Evolutionary conservation across 2,329 filamentous ascomycete genomes (phyloP).

Genomic region (Cladophialophora carrionii): DNA sequence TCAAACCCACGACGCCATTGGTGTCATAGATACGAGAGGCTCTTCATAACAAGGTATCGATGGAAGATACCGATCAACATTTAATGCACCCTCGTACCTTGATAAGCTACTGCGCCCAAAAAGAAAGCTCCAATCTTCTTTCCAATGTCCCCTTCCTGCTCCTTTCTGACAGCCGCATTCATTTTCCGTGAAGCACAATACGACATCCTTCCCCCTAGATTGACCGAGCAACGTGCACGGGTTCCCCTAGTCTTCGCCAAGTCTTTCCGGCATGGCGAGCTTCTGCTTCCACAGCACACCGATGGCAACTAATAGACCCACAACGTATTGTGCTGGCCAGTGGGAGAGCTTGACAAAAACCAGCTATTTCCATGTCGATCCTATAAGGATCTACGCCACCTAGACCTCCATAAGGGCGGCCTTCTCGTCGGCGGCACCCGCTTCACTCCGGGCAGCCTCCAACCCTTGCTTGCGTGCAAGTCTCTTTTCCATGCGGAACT

Average conservation of each 20-base stretch:
- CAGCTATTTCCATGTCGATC: neutral
- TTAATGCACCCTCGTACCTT: neutral
- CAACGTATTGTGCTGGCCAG: neutral
- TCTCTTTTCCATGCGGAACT: constrained; percentile 37
- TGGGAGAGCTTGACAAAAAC: neutral
- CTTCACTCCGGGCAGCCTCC: constrained; percentile 16
- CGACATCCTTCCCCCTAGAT: neutral
- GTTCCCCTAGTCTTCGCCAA: neutral
- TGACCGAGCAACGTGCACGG: neutral
- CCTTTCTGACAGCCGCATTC: neutral
- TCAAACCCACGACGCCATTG: neutral
- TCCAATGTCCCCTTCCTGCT: neutral
- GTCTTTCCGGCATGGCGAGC: neutral
- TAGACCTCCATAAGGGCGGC: constrained; percentile 31
- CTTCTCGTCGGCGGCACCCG: constrained; percentile 30
- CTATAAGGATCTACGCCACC: neutral
- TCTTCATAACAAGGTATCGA: neutral
- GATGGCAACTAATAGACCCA: neutral
- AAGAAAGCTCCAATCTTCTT: neutral
- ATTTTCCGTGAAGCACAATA: neutral
- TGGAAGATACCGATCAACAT: neutral
- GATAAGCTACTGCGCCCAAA: neutral
- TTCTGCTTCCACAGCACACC: neutral
- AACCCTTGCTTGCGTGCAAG: constrained; percentile 24
- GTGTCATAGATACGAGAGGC: no score